Base-by-base conservation (phyloP, 2,329 filamentous ascomycete genomes). In the Cercospora sp. region DNA sequence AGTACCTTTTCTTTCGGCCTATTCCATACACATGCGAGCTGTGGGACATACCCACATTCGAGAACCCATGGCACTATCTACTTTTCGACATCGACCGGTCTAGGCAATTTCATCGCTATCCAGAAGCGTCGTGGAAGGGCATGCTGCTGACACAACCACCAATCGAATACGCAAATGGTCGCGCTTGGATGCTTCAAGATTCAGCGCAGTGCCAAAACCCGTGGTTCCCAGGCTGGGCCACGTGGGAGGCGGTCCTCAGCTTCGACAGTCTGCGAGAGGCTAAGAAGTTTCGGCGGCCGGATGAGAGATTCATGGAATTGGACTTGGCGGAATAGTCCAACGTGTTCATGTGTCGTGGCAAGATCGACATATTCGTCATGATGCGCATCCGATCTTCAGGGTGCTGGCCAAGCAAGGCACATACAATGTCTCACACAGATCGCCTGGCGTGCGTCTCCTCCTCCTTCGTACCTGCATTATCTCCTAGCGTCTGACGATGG, bases 61-160 rank as follows among this genome's bases (percentile, higher is more conserved):
- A 64, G 8, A 64, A 64, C 21, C 62, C 62, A 13, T 64, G 62
- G 62, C 49, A 49, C 8, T 64, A 64, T 24, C 49, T 57, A 7
- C 55, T 64, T 24, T 64, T 34, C 30, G 16, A 43, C 7, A 1
- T 5, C 51, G 5, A 43, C 3, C n/a, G 2, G 16, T 16, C 32
- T 12, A 21, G 6, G 7, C 30, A 13, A 16, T 16, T 57, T n/a
- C 26, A n/a, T 18, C 9, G 53, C 45, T 32, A 10, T 28, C 21
- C 21, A 5, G 40, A 32, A 57, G 49, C 45, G 6, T 64, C 62
- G 24, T 64, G 62, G 62, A 30, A 8, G n/a, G 12, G 51, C 51
- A 64, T 64, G 62, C 32, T 64, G 8, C 18, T 26, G 51, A 40
- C 18, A 9, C 62, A 64, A 45, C 62, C 62, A 12, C 18, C 51